Conservation (phyloP, 176 grass and related monocot genomes). For the Pontederia crassipes region DNA sequence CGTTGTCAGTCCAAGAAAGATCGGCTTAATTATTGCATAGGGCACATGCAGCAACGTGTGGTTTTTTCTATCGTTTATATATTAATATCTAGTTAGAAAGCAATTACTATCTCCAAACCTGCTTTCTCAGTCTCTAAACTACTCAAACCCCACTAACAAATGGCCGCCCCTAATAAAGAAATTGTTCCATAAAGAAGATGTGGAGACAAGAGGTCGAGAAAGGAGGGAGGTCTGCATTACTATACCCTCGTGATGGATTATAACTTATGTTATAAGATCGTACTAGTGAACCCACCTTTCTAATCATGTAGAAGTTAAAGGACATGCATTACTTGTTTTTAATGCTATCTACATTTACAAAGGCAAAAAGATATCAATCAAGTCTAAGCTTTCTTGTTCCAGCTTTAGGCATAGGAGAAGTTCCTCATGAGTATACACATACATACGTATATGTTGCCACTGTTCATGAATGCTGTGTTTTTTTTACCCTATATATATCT, state of each 20-base stretch:
- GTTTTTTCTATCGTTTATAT: conserved; percentile 1
- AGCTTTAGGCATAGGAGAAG: no score
- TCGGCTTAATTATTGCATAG: conserved; percentile 1
- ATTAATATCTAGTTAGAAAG: neutral
- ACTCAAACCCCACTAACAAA: neutral
- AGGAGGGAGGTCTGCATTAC: neutral
- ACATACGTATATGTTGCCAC: no score
- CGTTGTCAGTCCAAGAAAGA: conserved; percentile 7
- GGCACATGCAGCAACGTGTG: conserved; percentile 1
- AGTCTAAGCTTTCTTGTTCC: no score
- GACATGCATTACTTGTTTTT: no score
- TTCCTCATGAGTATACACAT: no score
- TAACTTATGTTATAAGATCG: neutral
- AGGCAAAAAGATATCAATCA: no score
- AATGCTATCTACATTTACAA: no score
- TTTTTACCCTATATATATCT: no score
- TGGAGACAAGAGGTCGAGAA: neutral
- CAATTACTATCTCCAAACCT: neutral
- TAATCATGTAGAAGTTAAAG: neutral
- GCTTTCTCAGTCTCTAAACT: neutral
- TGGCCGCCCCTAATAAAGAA: neutral
- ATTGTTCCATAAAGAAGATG: neutral
- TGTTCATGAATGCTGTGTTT: no score
- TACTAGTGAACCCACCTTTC: neutral
- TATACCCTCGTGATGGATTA: neutral